These are phyloP conservation scores for Pholiota conissans DNA, from an alignment of 768 basidiomycete species.

Conservation along the genomic window DNA sequence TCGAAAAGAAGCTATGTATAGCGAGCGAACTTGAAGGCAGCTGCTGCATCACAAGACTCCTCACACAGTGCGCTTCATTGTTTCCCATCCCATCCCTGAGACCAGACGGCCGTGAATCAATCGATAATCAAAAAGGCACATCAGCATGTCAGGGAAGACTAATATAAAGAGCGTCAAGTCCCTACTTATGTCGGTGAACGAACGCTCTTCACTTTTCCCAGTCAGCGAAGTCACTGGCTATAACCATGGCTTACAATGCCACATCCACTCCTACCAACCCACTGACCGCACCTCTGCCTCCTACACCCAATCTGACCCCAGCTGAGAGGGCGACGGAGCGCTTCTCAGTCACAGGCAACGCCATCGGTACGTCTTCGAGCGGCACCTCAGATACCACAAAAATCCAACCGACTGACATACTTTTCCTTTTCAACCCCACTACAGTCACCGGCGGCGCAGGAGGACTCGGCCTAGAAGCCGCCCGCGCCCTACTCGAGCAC, in stretches of 20 bases:
- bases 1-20: too few species aligned
- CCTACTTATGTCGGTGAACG: too few species aligned
- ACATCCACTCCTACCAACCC: conserved; percentile 1
- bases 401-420: neutral
- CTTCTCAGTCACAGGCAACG: conserved; percentile 39
- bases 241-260: neutral
- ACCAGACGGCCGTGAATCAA: too few species aligned
- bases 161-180: too few species aligned
- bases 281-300: neutral
- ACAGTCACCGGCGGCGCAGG: conserved; percentile 47
- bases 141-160: too few species aligned
- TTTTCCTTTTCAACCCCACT: neutral
- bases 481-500: conserved; percentile 44
- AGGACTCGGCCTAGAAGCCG: conserved; percentile 33
- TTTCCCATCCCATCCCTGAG: too few species aligned
- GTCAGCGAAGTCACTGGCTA: neutral
- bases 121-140: too few species aligned
- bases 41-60: too few species aligned
- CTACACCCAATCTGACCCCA: conserved; percentile 4
- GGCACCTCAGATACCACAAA: neutral
- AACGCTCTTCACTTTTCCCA: neutral
- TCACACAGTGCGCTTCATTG: too few species aligned
- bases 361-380: conserved; percentile 38
- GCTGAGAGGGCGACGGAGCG: conserved; percentile 28
- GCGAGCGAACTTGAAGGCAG: too few species aligned